Base-by-base conservation (phyloP, 2,329 filamentous ascomycete genomes). In the Colletotrichum sp. region DNA sequence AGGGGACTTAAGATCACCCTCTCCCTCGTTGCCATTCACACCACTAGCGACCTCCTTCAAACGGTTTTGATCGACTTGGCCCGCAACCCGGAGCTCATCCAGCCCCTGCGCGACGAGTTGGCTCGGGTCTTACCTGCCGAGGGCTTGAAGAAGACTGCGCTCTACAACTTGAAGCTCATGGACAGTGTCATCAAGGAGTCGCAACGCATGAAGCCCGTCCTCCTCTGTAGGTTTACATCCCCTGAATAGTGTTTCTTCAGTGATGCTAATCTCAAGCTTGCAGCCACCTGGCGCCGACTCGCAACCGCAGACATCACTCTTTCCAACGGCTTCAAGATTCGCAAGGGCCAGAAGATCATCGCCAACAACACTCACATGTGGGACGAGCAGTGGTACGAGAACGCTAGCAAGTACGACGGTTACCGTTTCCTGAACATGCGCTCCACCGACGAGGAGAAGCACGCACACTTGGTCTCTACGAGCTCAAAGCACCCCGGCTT, bases 401-500 rank as follows among this genome's bases (percentile, higher is more conserved):
- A 80, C 49, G 75, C 80, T 2, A 30, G 64, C 2, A 21, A 76
- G 32, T 82, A 71, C 24, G 78, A 82, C 62, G 78, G 72, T 21
- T 78, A 77, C 55, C 79, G 80, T 26, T 80, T 78, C 62, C 62
- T 78, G 8, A 65, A 64, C 15, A 71, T 78, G 72, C 78, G 78
- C 30, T n/a, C 52, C 18, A 76, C 80, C 8, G 80, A 78, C 12
- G 69, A 76, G 39, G 78, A 81, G 66, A 79, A 79, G 68, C 36
- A 78, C 10, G 79, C 81, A 16, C 83, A 86, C 71, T 81, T 84
- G 55, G 84, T 85, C 10, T 83, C 80, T 15, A 85, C 84, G 1
- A 79, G 79, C 4, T 69, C 79, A 3, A 81, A 84, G 8, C 81
- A 82, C 26, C 71, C 39, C 6, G 79, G 71, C 18, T 87, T 86